These are phyloP conservation scores for Septoria petroselini DNA, from an alignment of 2,329 filamentous ascomycete genomes.

Conservation along the genomic window DNA sequence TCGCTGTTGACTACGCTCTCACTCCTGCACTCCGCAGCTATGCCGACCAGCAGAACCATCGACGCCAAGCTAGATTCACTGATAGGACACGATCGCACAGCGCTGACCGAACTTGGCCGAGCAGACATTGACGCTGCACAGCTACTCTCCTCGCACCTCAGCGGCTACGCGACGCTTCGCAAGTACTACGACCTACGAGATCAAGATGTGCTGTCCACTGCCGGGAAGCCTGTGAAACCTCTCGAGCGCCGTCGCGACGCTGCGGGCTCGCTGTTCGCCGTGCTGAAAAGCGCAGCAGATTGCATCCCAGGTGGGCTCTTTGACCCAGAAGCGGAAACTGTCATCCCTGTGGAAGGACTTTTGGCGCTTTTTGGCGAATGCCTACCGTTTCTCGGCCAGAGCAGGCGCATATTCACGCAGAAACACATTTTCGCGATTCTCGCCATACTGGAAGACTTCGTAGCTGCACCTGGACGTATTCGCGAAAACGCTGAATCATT, in stretches of 20 bases:
- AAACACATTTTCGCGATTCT: conserved; percentile 32
- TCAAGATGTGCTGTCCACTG: conserved; percentile 45
- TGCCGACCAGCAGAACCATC: conserved; percentile 67
- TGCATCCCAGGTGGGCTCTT: conserved; percentile 89
- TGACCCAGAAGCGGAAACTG: conserved; percentile 73
- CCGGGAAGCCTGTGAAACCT: conserved; percentile 47
- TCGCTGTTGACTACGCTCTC: conserved; percentile 85
- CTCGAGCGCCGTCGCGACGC: conserved; percentile 65
- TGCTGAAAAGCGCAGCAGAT: conserved; percentile 81
- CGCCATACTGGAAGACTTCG: conserved; percentile 34
- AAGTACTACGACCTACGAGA: conserved; percentile 90
- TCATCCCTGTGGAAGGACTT: conserved; percentile 84
- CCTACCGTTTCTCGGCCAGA: conserved; percentile 68
- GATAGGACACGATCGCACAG: conserved; percentile 67
- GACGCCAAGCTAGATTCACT: conserved; percentile 69
- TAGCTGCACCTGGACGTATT: conserved; percentile 28
- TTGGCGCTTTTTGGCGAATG: conserved; percentile 80
- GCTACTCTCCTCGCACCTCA: conserved; percentile 79
- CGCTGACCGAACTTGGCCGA: conserved; percentile 67
- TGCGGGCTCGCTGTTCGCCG: conserved; percentile 71
- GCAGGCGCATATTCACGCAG: conserved; percentile 35
- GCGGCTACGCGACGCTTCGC: conserved; percentile 86
- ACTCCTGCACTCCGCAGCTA: conserved; percentile 77
- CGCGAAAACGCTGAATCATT: conserved; percentile 32
- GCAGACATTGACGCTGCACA: conserved; percentile 78